Base-by-base conservation (phyloP, 768 basidiomycete species). In the Macrolepiota fuliginosa region DNA sequence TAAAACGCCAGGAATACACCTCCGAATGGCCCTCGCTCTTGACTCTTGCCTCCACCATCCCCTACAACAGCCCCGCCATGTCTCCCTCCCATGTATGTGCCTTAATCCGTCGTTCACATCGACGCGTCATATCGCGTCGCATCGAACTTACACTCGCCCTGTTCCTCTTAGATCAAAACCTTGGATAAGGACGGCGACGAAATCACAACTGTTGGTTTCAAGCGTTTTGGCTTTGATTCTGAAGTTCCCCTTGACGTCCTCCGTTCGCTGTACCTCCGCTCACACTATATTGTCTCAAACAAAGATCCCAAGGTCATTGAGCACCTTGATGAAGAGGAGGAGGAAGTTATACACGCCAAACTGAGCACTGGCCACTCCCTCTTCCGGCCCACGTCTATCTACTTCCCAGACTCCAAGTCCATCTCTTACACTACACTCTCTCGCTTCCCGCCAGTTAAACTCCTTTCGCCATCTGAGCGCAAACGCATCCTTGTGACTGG, bases 401-500 rank as follows among this genome's bases (percentile, higher is more conserved):
- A 83, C 75, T 84, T 92, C 71, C 89, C 91, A 40, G 83, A 89
- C 63, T 84, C 82, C 25, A 83, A 89, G 65, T 84, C 90, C 39
- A 94, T 97, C 73, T 92, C 95, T 46, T 98, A 96, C 76, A 92
- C 93, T 51, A 94, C 94, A 25, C 84, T 96, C 60, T 87, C 91
- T 57, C 89, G 92, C 47, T 99, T 95, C 74, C 92, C 95, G 10
- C 94, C 96, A 3, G 96, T 99, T 63, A 92, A 86, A 68, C 86
- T 95, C 52, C 85, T 99, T 51, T 74, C 92, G 10, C 86, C 91
- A 22, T 79, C 86, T 1, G 73, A 78, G 63, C 86, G 94, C 69
- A 97, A 96, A 77, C 90, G 96, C 62, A 79, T 98, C 67, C 85
- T 99, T 42, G 90, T 98, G 67, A 98, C 96, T 22, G 96, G 96